Evolutionary conservation across 225 moss, liverwort and hornwort genomes (phyloP).

Genomic region (Physcomitrellopsis africana): DNA sequence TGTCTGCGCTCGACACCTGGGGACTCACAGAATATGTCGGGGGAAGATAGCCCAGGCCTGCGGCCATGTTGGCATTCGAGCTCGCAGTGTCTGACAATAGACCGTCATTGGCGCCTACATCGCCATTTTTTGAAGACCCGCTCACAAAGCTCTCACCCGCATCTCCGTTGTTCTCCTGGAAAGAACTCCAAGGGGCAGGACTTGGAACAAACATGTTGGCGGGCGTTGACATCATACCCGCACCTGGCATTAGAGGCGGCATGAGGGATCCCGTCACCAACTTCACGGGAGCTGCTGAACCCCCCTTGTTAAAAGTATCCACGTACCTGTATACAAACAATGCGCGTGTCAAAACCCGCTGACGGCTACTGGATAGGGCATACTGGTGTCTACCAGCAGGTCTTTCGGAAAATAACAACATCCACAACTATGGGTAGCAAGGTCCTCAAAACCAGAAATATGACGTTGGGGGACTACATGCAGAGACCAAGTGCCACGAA

Average conservation of each 20-base stretch:
- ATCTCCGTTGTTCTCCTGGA: slow-evolving; percentile 52
- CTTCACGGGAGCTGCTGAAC: slow-evolving; percentile 53
- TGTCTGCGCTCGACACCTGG: slow-evolving; percentile 50
- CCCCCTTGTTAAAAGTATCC: slow-evolving; percentile 94
- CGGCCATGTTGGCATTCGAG: slow-evolving; percentile 41
- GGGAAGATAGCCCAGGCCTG: slow-evolving; percentile 33
- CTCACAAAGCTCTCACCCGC: slow-evolving; percentile 44
- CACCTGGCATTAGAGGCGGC: slow-evolving; percentile 58
- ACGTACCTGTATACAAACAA: slow-evolving; percentile 68
- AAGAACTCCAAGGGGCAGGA: slow-evolving; percentile 43
- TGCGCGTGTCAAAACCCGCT: background rate
- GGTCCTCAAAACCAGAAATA: background rate
- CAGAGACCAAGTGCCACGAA: background rate
- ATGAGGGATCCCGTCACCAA: slow-evolving; percentile 66
- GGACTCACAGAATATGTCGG: slow-evolving; percentile 21
- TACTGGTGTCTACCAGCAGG: background rate
- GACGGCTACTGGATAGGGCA: background rate
- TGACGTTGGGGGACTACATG: background rate
- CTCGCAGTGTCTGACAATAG: slow-evolving; percentile 41
- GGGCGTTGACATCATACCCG: slow-evolving; percentile 51
- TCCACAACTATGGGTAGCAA: background rate
- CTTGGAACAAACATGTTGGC: slow-evolving; percentile 81
- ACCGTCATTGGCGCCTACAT: slow-evolving; percentile 42
- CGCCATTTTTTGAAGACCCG: slow-evolving; percentile 39
- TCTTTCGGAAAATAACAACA: background rate